These are phyloP conservation scores for Termitomyces sp. DNA, from an alignment of 1,284 basidiomycete genomes.

Conservation along the genomic window DNA sequence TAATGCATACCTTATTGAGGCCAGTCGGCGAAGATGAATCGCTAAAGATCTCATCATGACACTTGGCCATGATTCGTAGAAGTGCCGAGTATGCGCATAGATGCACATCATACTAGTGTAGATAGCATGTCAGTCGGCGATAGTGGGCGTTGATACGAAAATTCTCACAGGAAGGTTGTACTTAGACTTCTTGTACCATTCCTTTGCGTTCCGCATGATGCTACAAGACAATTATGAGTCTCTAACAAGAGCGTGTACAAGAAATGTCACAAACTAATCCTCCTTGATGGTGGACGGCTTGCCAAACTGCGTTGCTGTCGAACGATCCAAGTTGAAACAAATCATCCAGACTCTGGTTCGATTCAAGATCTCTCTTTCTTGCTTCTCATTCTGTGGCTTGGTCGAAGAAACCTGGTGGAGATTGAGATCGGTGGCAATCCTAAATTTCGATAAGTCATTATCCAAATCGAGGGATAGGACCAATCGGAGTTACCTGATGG, in stretches of 20 bases:
- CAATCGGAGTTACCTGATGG: slow-evolving; percentile 50
- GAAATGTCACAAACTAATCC: slow-evolving; percentile 54
- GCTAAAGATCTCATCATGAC: slow-evolving; percentile 76
- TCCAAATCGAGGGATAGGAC: not conserved
- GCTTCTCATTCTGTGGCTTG: slow-evolving; percentile 56
- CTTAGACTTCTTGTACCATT: slow-evolving; percentile 72
- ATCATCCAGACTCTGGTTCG: slow-evolving; percentile 81
- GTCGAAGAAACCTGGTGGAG: slow-evolving; percentile 63
- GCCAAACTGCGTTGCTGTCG: slow-evolving; percentile 80
- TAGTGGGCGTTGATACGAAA: not conserved
- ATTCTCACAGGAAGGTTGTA: slow-evolving; percentile 52
- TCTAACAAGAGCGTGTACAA: not conserved
- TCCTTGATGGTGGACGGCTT: slow-evolving; percentile 84
- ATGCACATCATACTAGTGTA: slow-evolving; percentile 62
- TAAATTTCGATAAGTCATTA: slow-evolving; percentile 19
- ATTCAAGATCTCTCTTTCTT: slow-evolving; percentile 79
- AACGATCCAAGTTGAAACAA: slow-evolving; percentile 81
- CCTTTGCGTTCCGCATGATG: slow-evolving; percentile 66
- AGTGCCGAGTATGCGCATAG: slow-evolving; percentile 68
- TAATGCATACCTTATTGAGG: slow-evolving; percentile 61
- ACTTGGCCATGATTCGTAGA: slow-evolving; percentile 63
- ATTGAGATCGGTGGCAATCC: slow-evolving; percentile 83
- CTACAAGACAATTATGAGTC: slow-evolving; percentile 26
- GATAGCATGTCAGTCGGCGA: slow-evolving; percentile 1
- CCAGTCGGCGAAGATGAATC: slow-evolving; percentile 64